Base-by-base conservation (phyloP, 2,329 filamentous ascomycete species). In the Herpotrichia juniperi region DNA sequence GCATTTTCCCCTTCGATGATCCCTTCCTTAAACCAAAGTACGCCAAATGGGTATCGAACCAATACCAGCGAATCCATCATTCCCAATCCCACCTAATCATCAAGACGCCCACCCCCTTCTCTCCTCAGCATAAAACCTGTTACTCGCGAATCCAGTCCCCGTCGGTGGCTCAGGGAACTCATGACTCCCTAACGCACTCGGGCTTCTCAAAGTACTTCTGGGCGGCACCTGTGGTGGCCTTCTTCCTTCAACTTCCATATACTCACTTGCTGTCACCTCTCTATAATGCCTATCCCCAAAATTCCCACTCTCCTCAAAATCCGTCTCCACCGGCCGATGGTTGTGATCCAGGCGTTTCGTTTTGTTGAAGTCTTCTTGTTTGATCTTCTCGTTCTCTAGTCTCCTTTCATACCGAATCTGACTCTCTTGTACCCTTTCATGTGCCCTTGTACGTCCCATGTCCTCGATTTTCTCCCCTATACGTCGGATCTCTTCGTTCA, bases 391-490 rank as follows among this genome's bases (percentile, higher is more conserved):
- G 52, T 67, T 67, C 22, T 69, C 64, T 21, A 63, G 59, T 21
- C 62, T 58, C 0, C 57, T 55, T 24, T 65, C 61, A 42, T 63
- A 58, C 19, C 19, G n/a, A n/a, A n/a, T n/a, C n/a, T n/a, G n/a
- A n/a, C n/a, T n/a, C n/a, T n/a, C n/a, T n/a, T n/a, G n/a, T n/a
- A n/a, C n/a, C n/a, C n/a, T n/a, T n/a, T n/a, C n/a, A n/a, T n/a
- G n/a, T 3, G 61, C 63, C 21, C 34, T 39, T 4, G 3, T 14
- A 5, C 60, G 53, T 4, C 51, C 50, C 26, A 72, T 56, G 21
- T 56, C 54, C 26, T 68, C 61, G 11, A 72, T 72, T 31, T 73
- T 73, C 56, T 72, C 68, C 32, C 62, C 49, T 42, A 72, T 61
- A 21, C 64, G 62, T 8, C 51, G 56, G 14, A 72, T 67, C 32